Evolutionary conservation across 768 basidiomycete genomes (phyloP).

Genomic region (Pisolithus albus): DNA sequence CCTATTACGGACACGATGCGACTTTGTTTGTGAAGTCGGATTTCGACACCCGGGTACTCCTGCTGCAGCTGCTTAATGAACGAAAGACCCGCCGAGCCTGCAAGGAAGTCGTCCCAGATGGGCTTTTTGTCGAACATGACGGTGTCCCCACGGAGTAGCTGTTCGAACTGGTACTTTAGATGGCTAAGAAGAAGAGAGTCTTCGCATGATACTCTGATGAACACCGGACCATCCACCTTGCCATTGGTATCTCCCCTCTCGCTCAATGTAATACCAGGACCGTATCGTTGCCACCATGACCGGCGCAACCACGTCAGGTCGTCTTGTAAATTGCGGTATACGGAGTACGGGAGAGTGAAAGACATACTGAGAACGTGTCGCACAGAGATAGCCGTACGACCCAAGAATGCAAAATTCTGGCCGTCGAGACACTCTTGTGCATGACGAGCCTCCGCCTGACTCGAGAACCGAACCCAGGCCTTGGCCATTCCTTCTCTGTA

Average conservation of each 20-base stretch:
- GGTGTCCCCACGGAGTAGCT: conserved; percentile 55
- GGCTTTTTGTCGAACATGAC: conserved; percentile 44
- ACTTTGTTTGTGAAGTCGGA: conserved; percentile 36
- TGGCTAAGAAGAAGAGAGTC: conserved; percentile 43
- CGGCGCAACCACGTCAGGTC: conserved; percentile 44
- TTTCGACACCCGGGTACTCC: conserved; percentile 32
- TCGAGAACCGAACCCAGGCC: conserved; percentile 51
- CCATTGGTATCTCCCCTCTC: conserved; percentile 6
- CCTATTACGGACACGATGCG: conserved; percentile 54
- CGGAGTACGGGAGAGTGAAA: conserved; percentile 34
- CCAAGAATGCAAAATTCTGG: conserved; percentile 39
- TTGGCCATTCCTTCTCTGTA: conserved; percentile 43
- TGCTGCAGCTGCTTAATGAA: conserved; percentile 43
- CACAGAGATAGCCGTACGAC: conserved; percentile 41
- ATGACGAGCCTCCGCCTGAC: conserved; percentile 43
- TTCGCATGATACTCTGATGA: conserved; percentile 45
- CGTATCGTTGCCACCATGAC: conserved; percentile 26
- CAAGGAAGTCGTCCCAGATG: conserved; percentile 65
- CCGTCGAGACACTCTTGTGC: conserved; percentile 44
- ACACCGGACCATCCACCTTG: conserved; percentile 16
- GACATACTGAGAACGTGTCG: conserved; percentile 48
- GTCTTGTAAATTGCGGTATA: conserved; percentile 33
- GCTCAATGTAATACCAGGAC: conserved; percentile 26
- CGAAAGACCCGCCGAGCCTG: conserved; percentile 29
- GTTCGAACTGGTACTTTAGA: conserved; percentile 57